Percentiles rank a stretch among this genome's conserved stretches.
Conservation (phyloP, 129 eudicot genomes). For the Flaveria trinervia region DNA sequence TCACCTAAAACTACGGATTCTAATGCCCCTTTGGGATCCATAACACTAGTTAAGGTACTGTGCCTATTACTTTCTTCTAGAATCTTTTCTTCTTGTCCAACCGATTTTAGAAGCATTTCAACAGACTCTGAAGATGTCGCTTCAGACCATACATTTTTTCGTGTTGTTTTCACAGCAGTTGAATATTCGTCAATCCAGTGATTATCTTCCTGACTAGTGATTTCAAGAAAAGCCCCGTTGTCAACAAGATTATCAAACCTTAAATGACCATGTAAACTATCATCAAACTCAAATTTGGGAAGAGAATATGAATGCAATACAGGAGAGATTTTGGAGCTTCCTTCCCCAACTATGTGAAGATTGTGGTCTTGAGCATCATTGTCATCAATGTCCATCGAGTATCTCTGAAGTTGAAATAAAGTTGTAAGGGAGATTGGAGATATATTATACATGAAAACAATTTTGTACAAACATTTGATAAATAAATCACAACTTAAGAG, state of each 20-base stretch:
- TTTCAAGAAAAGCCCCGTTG: slow-evolving; percentile 90
- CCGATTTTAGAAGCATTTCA: slow-evolving; percentile 92
- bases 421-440: slow-evolving; percentile 19
- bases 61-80: slow-evolving; percentile 49
- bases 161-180: slow-evolving; percentile 65
- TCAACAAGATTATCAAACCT: slow-evolving; percentile 88
- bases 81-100: slow-evolving; percentile 85
- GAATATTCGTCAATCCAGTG: slow-evolving; percentile 97
- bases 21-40: slow-evolving; percentile 40
- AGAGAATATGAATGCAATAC: slow-evolving; percentile 60
- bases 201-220: slow-evolving; percentile 86
- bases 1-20: slow-evolving; percentile 40
- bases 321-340: slow-evolving; percentile 65
- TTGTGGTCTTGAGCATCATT: slow-evolving; percentile 70
- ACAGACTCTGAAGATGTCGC: slow-evolving; percentile 98
- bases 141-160: slow-evolving; percentile 96
- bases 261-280: slow-evolving; percentile 67
- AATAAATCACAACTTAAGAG: neutral
- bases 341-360: slow-evolving; percentile 72
- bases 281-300: slow-evolving; percentile 91
- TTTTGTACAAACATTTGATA: neutral
- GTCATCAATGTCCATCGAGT: slow-evolving; percentile 89
- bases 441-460: slow-evolving; percentile 11
- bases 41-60: slow-evolving; percentile 35
- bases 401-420: slow-evolving; percentile 46